A percentile compares a stretch with the other conserved stretches of the same genome.
Conservation (phyloP, 2,329 filamentous ascomycete genomes). For the Metarhizium robertsii region DNA sequence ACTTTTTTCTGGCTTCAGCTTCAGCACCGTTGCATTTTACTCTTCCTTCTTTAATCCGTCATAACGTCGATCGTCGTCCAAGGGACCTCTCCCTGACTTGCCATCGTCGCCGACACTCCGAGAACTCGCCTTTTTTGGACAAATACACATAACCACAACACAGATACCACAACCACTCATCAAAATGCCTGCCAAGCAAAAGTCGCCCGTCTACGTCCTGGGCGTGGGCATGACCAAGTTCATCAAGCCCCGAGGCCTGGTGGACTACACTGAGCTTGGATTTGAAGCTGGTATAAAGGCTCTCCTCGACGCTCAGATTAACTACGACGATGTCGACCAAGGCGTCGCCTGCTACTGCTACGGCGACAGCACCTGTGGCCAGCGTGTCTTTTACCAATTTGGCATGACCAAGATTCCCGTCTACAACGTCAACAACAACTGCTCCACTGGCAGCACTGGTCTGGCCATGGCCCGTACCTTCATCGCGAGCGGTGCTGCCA, state of each 20-base stretch:
- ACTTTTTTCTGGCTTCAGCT: background rate
- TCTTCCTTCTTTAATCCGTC: too few relatives aligned
- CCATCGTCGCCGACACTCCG: background rate
- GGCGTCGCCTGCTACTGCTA: slow-evolving; percentile 98
- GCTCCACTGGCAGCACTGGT: slow-evolving; percentile 88
- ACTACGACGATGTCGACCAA: slow-evolving; percentile 92
- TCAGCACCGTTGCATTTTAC: background rate
- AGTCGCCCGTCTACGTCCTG: slow-evolving; percentile 67
- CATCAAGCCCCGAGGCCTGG: slow-evolving; percentile 90
- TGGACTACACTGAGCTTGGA: slow-evolving; percentile 89
- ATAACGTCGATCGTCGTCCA: background rate
- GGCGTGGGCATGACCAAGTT: slow-evolving; percentile 99
- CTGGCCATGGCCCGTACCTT: slow-evolving; percentile 75
- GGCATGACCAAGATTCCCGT: slow-evolving; percentile 95
- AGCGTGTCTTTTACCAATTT: slow-evolving; percentile 98
- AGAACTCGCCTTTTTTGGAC: background rate
- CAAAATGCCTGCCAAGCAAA: slow-evolving; percentile 40
- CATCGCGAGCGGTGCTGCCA: slow-evolving; percentile 69
- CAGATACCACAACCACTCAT: background rate
- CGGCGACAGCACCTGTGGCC: slow-evolving; percentile 87
- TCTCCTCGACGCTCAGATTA: slow-evolving; percentile 78
- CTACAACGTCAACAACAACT: slow-evolving; percentile 99
- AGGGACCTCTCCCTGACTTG: background rate
- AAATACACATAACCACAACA: background rate
- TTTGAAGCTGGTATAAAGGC: slow-evolving; percentile 90